Percentiles rank a stretch among this genome's conserved stretches.
Conservation (phyloP, 2,329 filamentous ascomycete genomes). For the Aureobasidium sp. region DNA sequence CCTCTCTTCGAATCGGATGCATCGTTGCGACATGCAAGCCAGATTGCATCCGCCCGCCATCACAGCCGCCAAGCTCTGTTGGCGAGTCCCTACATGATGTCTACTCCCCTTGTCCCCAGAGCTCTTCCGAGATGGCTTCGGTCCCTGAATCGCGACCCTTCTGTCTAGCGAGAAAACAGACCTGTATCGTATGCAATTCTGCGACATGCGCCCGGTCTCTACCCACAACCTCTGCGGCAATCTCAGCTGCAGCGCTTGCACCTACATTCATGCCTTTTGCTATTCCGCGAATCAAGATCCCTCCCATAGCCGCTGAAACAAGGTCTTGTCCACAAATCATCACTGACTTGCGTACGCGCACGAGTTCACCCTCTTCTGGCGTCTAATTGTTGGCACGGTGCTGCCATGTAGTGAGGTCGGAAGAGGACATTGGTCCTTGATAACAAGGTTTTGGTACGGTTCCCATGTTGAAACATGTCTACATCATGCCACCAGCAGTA, state of each 20-base stretch:
- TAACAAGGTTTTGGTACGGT: neutral
- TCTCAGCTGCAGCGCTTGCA: neutral
- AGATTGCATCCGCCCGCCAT: neutral
- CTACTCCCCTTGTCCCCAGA: neutral
- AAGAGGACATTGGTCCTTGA: neutral
- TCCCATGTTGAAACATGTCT: neutral
- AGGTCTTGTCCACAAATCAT: neutral
- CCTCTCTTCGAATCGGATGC: neutral
- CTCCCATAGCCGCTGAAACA: neutral
- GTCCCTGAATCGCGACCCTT: neutral
- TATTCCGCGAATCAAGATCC: neutral
- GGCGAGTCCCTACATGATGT: neutral
- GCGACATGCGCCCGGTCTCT: neutral
- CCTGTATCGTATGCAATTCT: neutral
- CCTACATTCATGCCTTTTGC: neutral
- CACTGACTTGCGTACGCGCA: neutral
- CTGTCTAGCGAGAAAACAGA: neutral
- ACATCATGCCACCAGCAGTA: neutral
- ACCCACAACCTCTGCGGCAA: neutral
- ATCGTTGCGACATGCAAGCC: neutral
- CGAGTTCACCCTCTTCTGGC: neutral
- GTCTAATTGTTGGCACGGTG: neutral
- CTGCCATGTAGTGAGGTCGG: neutral
- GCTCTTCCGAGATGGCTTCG: neutral
- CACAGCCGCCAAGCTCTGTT: neutral